A percentile compares a stretch with the other conserved stretches of the same genome.
phyloP scores from a whole-genome alignment of 2,329 filamentous ascomycete genomes.

The Penicillium capsulatum region DNA sequence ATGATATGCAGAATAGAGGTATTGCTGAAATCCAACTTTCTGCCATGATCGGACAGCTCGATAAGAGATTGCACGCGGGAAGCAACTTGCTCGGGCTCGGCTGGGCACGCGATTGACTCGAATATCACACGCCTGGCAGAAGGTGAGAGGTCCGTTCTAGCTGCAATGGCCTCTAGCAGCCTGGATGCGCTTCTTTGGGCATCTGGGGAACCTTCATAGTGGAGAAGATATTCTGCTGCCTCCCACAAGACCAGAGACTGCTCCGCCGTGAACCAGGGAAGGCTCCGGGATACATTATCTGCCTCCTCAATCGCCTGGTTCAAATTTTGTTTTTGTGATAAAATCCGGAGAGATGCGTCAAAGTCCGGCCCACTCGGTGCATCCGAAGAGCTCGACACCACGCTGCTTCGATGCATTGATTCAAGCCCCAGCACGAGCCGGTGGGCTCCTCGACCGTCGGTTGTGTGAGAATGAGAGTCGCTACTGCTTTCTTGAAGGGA shows the following conservation, averaged over 20 bases:
- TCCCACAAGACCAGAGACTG: slow-evolving; percentile 41
- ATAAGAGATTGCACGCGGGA: slow-evolving; percentile 39
- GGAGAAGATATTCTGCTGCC: slow-evolving; percentile 36
- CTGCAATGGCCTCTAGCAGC: slow-evolving; percentile 36
- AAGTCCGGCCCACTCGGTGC: slow-evolving; percentile 36
- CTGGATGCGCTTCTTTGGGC: slow-evolving; percentile 34
- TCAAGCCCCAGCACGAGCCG: slow-evolving; percentile 36
- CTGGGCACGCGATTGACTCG: slow-evolving; percentile 33
- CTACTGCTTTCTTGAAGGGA: slow-evolving; percentile 30
- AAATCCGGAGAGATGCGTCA: slow-evolving; percentile 33
- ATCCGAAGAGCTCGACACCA: slow-evolving; percentile 39
- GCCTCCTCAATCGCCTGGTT: slow-evolving; percentile 39
- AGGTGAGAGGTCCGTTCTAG: slow-evolving; percentile 39
- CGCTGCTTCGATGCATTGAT: slow-evolving; percentile 42
- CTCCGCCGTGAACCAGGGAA: slow-evolving; percentile 38
- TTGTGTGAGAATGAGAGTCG: slow-evolving; percentile 28
- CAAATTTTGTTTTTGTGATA: slow-evolving; percentile 35
- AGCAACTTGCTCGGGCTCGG: slow-evolving; percentile 37
- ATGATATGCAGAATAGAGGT: slow-evolving; percentile 39
- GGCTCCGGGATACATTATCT: slow-evolving; percentile 30
- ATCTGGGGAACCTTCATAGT: slow-evolving; percentile 33
- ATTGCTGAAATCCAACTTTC: slow-evolving; percentile 40
- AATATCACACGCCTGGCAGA: slow-evolving; percentile 33
- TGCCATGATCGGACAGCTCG: slow-evolving; percentile 41
- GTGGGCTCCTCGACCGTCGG: slow-evolving; percentile 34